Percentiles rank a stretch among this genome's conserved stretches.
Evolutionary conservation across 2,329 filamentous ascomycete species (phyloP).

Genomic region (Periconia macrospinosa): DNA sequence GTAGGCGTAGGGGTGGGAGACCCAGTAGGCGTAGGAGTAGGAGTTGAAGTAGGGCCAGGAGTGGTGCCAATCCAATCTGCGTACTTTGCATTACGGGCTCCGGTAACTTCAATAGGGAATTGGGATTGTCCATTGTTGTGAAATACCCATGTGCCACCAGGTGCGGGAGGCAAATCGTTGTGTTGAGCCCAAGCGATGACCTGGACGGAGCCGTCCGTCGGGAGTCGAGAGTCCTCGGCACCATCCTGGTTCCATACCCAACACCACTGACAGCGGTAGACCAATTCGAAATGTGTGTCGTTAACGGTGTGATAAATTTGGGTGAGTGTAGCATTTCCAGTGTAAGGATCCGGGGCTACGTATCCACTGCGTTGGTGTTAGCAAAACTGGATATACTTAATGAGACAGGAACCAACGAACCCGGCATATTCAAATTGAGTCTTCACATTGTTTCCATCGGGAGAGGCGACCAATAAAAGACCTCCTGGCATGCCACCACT

Average conservation of each 20-base stretch:
- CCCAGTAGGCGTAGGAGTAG: conserved; percentile 27
- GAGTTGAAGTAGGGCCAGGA: conserved; percentile 38
- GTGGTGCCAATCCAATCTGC: conserved; percentile 43
- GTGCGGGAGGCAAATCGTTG: conserved; percentile 40
- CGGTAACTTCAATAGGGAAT: conserved; percentile 52
- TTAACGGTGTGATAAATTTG: conserved; percentile 63
- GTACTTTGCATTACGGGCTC: conserved; percentile 50
- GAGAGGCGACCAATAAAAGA: conserved; percentile 39
- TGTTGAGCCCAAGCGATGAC: conserved; percentile 62
- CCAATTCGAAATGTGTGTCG: conserved; percentile 60
- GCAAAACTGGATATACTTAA: not conserved
- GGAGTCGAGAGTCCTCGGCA: conserved; percentile 42
- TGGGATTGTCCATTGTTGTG: conserved; percentile 61
- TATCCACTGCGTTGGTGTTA: conserved; percentile 53
- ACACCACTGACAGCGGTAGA: conserved; percentile 64
- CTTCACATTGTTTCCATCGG: conserved; percentile 27
- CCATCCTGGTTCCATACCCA: conserved; percentile 49
- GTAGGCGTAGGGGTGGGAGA: conserved; percentile 33
- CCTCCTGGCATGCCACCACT: conserved; percentile 38
- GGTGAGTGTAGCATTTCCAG: conserved; percentile 63
- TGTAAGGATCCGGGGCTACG: conserved; percentile 60
- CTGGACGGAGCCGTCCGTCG: conserved; percentile 22
- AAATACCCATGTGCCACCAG: conserved; percentile 40
- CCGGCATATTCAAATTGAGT: conserved; percentile 35
- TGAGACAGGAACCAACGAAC: conserved; percentile 17